phyloP scores from a whole-genome alignment of 2,329 filamentous ascomycete genomes.

The Scytalidium lignicola region DNA sequence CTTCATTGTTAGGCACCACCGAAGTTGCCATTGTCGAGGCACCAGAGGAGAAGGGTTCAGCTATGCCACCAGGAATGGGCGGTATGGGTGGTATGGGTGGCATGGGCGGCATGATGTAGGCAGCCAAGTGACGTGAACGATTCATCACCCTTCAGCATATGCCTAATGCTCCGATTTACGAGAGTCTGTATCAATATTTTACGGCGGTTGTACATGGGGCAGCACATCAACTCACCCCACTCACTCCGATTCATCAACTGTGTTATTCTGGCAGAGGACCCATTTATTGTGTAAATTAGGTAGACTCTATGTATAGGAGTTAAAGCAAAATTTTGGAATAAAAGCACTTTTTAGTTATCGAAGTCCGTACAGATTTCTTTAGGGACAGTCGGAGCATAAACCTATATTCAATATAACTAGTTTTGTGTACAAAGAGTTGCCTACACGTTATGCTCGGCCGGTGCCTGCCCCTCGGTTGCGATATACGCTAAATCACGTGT shows the following conservation, averaged over 20 bases:
- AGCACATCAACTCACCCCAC: slow-evolving; percentile 18
- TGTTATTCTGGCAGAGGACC: slow-evolving; percentile 24
- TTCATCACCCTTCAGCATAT: neutral
- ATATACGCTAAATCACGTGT: neutral
- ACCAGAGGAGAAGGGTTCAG: slow-evolving; percentile 76
- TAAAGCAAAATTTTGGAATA: too few species aligned
- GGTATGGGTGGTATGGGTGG: slow-evolving; percentile 47
- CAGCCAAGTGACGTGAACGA: neutral
- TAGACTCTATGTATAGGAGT: neutral
- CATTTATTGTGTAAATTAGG: slow-evolving; percentile 9
- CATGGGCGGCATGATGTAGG: slow-evolving; percentile 31
- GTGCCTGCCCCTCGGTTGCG: too few species aligned
- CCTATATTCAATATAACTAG: too few species aligned
- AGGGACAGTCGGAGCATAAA: too few species aligned
- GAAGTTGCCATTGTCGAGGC: slow-evolving; percentile 98
- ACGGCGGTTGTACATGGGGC: neutral
- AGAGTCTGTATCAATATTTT: neutral
- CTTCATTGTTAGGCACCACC: slow-evolving; percentile 93
- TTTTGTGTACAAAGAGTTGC: too few species aligned
- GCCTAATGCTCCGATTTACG: neutral
- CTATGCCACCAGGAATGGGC: slow-evolving; percentile 65
- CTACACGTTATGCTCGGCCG: too few species aligned
- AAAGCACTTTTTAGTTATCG: too few species aligned
- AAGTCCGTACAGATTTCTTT: too few species aligned
- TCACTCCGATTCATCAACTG: slow-evolving; percentile 23